A percentile compares a stretch with the other conserved stretches of the same genome.
These are phyloP conservation scores for Scutellaria barbata DNA, from an alignment of 257 asterid species.

Conservation along the genomic window DNA sequence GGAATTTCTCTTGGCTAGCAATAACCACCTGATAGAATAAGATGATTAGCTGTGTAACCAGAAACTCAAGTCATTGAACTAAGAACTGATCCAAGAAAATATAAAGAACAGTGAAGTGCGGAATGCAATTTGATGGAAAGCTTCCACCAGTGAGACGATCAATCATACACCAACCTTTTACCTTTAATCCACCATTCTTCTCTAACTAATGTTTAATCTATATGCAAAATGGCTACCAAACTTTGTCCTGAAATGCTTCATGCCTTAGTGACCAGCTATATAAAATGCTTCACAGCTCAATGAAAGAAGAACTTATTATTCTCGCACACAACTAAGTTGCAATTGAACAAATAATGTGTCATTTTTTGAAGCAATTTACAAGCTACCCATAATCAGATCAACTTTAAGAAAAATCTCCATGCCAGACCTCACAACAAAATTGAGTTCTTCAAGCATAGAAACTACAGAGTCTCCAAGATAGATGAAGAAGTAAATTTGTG, in stretches of 20 bases:
- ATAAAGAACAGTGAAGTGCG: neutral
- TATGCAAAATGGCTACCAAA: neutral
- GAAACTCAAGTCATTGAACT: neutral
- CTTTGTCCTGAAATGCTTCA: neutral
- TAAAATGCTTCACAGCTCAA: no score
- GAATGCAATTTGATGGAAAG: neutral
- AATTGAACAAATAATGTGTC: neutral
- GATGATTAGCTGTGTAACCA: neutral
- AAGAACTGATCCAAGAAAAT: neutral
- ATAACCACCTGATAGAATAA: slow-evolving; percentile 52
- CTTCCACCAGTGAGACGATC: neutral
- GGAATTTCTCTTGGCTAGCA: slow-evolving; percentile 69
- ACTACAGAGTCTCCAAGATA: neutral
- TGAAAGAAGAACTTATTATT: neutral
- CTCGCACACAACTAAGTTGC: neutral
- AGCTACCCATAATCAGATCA: neutral
- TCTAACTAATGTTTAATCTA: neutral
- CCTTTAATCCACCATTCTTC: neutral
- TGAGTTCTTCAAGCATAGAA: neutral
- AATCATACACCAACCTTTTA: slow-evolving; percentile 6
- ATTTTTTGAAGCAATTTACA: neutral
- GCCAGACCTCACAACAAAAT: neutral
- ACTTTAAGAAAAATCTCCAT: neutral
- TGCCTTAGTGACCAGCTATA: neutral
- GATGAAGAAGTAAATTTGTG: neutral